phyloP scores from a whole-genome alignment of 805 yeast genomes.

The Yamadazyma tumulicola region DNA sequence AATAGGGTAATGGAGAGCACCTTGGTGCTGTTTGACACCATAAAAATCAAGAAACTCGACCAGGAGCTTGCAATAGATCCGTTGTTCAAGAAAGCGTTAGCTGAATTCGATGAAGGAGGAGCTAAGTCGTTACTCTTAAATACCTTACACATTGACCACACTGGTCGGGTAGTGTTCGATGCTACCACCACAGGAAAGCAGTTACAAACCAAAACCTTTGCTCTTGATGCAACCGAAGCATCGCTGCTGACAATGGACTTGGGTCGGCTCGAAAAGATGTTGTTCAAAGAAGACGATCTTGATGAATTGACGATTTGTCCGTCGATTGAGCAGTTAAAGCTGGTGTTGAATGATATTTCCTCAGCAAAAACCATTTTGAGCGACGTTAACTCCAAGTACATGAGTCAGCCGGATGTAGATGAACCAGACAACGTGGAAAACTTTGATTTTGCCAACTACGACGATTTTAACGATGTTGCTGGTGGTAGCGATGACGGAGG shows the following conservation, averaged over 20 bases:
- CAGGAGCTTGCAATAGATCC: slow-evolving; percentile 70
- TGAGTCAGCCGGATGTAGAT: slow-evolving; percentile 10
- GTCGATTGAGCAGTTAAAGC: slow-evolving; percentile 58
- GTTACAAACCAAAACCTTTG: slow-evolving; percentile 11
- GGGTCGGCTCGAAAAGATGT: slow-evolving; percentile 15
- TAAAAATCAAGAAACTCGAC: slow-evolving; percentile 55
- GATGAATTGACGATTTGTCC: slow-evolving; percentile 58
- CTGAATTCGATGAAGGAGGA: slow-evolving; percentile 83
- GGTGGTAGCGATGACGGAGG: slow-evolving; percentile 1
- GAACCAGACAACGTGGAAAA: slow-evolving; percentile 8
- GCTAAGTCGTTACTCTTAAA: slow-evolving; percentile 67
- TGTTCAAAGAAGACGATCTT: slow-evolving; percentile 17
- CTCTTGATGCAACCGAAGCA: slow-evolving; percentile 10
- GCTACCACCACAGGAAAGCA: slow-evolving; percentile 40
- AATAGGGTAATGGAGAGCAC: slow-evolving; percentile 44
- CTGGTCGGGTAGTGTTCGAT: slow-evolving; percentile 63
- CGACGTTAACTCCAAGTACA: slow-evolving; percentile 36
- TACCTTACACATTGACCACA: slow-evolving; percentile 50
- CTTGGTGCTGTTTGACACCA: slow-evolving; percentile 46
- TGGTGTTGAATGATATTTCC: slow-evolving; percentile 45
- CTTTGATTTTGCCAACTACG: slow-evolving; percentile 14
- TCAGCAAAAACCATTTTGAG: slow-evolving; percentile 46
- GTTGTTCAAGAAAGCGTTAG: slow-evolving; percentile 66
- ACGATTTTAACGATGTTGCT: slow-evolving; percentile 15
- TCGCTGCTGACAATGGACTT: slow-evolving; percentile 19